Evolutionary conservation across 2,329 filamentous ascomycete genomes (phyloP), one percentile per base, ranked within the genome.

Genomic region (Fusarium sp.): DNA sequence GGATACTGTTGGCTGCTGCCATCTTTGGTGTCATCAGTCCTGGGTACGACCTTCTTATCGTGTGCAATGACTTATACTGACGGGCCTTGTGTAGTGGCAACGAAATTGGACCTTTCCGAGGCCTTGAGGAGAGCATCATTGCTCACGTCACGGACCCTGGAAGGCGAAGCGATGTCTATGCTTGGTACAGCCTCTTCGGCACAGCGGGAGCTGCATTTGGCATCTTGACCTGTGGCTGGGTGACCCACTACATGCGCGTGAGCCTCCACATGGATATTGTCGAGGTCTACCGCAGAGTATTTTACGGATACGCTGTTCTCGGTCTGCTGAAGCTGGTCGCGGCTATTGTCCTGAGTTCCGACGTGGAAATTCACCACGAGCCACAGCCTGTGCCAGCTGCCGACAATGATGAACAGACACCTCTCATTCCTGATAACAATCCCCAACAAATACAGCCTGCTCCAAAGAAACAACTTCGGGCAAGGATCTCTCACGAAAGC

Each of bases 1-100:
- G 89, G 89, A 71, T 90, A 2, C 80, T 92, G 62, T 84, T 92
- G 9, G 68, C 82, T 11, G 90, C 90, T 2, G 88, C 88, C 25
- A 84, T 92, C 18, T 71, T 92, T 9, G 91, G 91, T 6, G 90
- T 92, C 58, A 90, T 92, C 37, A 91, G 89, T 78, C 89, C 89
- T 5, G 86, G 83, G 85, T 85, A 77, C 34, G 69, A 32, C 13
- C 6, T 10, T 23, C 2, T 6, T 0, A 0, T 8, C 9, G 3
- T 3, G 4, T 16, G 56, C 0, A 5, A 2, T 30, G 71, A 35
- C 2, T 13, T 2, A 6, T 62, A 27, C 41, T 71, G 6, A 66
- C 2, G 11, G 34, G 9, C 16, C 34, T 65, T 9, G 2, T 50
- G 18, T n/a, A 89, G 89, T 76, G 90, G 90, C 9, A 91, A 90